Base-by-base conservation (phyloP, 2,329 filamentous ascomycete genomes). In the Fusarium aywerte region DNA sequence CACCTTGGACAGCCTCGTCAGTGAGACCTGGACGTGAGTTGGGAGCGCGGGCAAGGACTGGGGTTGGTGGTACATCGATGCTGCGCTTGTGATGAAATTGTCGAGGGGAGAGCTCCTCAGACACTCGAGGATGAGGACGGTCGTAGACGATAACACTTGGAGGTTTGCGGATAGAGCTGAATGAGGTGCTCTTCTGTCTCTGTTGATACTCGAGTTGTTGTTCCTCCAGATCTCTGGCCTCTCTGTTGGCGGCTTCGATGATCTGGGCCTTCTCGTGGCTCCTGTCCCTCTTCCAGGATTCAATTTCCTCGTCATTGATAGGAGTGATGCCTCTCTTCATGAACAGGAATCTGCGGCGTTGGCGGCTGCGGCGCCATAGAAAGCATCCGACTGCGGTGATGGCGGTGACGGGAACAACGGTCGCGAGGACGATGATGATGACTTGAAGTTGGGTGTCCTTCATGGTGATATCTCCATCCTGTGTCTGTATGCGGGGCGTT, bases 251-350 rank as follows among this genome's bases (percentile, higher is more conserved):
- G 27, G 58, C 58, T 51, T 72, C 67, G 31, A 66, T 61, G 36
- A 72, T 59, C n/a, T 52, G 77, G 13, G 70, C 68, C 72, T 79
- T 77, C 68, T 79, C 74, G 38, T 73, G 67, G 47, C 48, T 49
- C 50, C 73, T 74, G 52, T 77, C 79, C 27, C 78, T 77, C 71
- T 86, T 88, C 88, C 88, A 90, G 5, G 85, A 87, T 68, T 86
- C 85, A 59, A 90, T 90, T 74, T 90, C 88, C 61, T 89, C 87
- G 69, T 90, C 88, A 64, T 85, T 83, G 60, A 90, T 88, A 13
- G 88, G 87, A 0, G 86, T 86, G 42, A 86, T 85, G 45, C 85
- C 86, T 49, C 87, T 80, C 49, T 81, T 80, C 67, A 85, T 81
- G 55, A 88, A 79, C 5, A 78, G 79, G 25, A 75, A 71, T 43